These are phyloP conservation scores for Aquilaria yunnanensis DNA, from an alignment of 345 rosid genomes.

Conservation along the genomic window DNA sequence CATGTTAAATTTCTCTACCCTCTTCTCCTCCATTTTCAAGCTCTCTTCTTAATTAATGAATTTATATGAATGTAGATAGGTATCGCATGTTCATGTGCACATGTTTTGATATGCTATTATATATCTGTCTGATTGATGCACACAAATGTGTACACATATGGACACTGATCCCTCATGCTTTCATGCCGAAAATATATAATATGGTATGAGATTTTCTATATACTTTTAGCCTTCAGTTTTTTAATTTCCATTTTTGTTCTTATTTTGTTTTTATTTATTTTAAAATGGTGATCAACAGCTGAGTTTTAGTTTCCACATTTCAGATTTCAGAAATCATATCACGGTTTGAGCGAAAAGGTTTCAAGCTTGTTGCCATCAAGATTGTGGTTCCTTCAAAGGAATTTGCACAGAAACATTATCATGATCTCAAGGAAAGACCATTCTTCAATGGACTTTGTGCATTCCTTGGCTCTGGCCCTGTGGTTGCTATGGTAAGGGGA, in stretches of 20 bases:
- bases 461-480: constrained; percentile 99
- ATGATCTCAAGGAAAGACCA: constrained; percentile 91
- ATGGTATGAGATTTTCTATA: too few species aligned
- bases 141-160: too few species aligned
- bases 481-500: constrained; percentile 76
- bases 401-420: constrained; percentile 86
- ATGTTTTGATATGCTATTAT: too few species aligned
- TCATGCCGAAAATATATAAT: too few species aligned
- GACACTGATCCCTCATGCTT: too few species aligned
- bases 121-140: too few species aligned
- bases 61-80: too few species aligned
- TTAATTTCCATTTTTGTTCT: not conserved
- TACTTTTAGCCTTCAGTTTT: not conserved
- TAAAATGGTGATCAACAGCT: not conserved
- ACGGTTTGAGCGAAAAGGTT: constrained; percentile 96
- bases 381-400: constrained; percentile 73
- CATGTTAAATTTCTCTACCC: too few species aligned
- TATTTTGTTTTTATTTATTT: not conserved
- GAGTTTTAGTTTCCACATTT: constrained; percentile 1
- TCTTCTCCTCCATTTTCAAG: too few species aligned
- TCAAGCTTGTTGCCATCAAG: constrained; percentile 93
- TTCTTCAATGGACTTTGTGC: constrained; percentile 90
- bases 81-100: too few species aligned
- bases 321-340: constrained; percentile 88
- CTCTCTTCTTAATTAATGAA: too few species aligned